Base-by-base conservation (phyloP, 768 basidiomycete genomes). In the Leccinum rimulosum region DNA sequence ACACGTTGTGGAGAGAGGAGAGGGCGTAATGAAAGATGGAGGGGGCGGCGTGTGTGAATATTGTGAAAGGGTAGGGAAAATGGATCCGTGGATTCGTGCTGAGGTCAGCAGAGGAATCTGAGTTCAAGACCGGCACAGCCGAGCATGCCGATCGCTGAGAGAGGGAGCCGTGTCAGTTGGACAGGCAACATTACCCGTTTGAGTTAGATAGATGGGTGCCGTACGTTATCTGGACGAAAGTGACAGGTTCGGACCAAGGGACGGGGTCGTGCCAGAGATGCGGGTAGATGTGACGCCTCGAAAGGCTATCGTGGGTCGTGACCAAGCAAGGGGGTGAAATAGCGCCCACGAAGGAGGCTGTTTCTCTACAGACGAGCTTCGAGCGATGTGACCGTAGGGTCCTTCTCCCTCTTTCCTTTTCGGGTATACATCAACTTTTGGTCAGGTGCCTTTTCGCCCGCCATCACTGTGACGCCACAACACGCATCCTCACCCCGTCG, bases 381-480 rank as follows among this genome's bases (percentile, higher is more conserved):
- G 70, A 70, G 68, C 61, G 65, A 69, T 70, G 69, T 71, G 68
- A 69, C 69, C 61, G 69, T 68, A 69, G 64, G 66, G 64, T 58
- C 59, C 59, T 52, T 65, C 60, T 56, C 4, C 9, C 59, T 28
- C 48, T 54, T 67, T 19, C 71, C 66, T 59, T 56, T 63, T 72
- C 22, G 0, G 59, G 63, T 22, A 48, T 51, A 17, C 55, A 63
- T 68, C 70, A 62, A 50, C 59, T 65, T 63, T 64, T 57, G 58
- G 68, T 71, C 67, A 71, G 64, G 64, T 70, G 68, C 65, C 67
- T 70, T 59, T 70, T 67, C 60, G 55, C 68, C 68, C 68, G 66
- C 70, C 72, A 72, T 74, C 70, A 74, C 57, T 72, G 15, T 36
- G 70, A 67, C 71, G 71, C 73, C 71, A 72, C 71, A 74, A 74